These are phyloP conservation scores for Penicillium rolfsii DNA, from an alignment of 2,329 filamentous ascomycete species.

Conservation along the genomic window DNA sequence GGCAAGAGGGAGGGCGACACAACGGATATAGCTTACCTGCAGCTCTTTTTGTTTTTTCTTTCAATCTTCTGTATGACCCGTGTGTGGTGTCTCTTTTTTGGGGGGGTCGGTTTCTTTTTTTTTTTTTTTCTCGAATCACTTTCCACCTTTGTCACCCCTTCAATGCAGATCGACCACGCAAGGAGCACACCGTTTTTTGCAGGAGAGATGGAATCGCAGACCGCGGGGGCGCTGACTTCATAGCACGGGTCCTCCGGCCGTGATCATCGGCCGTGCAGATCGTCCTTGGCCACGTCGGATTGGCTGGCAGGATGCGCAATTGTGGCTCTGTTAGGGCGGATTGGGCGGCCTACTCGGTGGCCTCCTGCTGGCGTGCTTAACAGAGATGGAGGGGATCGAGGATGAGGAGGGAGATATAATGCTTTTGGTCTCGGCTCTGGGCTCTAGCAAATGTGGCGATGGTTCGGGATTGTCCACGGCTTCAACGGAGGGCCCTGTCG, in stretches of 20 bases:
- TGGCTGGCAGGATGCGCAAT: slow-evolving; percentile 15
- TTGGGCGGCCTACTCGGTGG: slow-evolving; percentile 7
- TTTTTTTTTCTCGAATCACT: slow-evolving; percentile 4
- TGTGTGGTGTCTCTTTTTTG: slow-evolving; percentile 3
- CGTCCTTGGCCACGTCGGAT: slow-evolving; percentile 18
- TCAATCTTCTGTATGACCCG: slow-evolving; percentile 19
- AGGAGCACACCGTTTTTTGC: slow-evolving; percentile 30
- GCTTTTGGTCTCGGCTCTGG: slow-evolving; percentile 14
- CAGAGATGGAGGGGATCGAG: background rate
- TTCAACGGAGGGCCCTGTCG: slow-evolving; percentile 1
- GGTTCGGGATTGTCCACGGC: background rate
- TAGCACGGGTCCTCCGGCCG: slow-evolving; percentile 25
- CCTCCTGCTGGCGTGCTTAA: background rate
- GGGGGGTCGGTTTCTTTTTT: background rate
- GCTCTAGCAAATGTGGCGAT: slow-evolving; percentile 16
- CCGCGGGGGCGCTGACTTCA: slow-evolving; percentile 30
- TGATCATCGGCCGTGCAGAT: slow-evolving; percentile 31
- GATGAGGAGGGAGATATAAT: background rate
- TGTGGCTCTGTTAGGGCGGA: slow-evolving; percentile 14
- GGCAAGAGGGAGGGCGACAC: slow-evolving; percentile 4
- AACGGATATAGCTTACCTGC: slow-evolving; percentile 9
- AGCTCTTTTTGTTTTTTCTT: background rate
- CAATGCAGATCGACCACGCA: slow-evolving; percentile 19
- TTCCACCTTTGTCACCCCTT: slow-evolving; percentile 7
- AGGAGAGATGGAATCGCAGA: slow-evolving; percentile 23